These are phyloP conservation scores for Lipomyces yamanashiensis DNA, from an alignment of 805 yeast species.

Conservation along the genomic window DNA sequence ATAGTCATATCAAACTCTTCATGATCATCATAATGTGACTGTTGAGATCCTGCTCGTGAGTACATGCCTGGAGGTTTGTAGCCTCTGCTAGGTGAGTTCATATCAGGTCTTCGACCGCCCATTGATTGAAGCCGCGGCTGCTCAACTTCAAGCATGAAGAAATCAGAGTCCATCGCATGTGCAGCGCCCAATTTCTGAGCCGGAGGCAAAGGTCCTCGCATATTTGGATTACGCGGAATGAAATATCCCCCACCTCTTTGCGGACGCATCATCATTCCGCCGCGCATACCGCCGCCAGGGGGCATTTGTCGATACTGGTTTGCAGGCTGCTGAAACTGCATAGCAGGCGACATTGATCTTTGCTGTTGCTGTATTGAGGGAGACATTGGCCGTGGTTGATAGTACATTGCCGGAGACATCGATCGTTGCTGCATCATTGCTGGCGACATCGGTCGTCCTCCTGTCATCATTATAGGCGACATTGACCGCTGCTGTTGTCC, in stretches of 20 bases:
- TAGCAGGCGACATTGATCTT: conserved; percentile 9
- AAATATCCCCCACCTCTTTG: background rate
- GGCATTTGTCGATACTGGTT: background rate
- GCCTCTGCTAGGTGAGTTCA: conserved; percentile 5
- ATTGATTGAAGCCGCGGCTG: background rate
- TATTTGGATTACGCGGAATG: background rate
- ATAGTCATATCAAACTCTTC: conserved; percentile 14
- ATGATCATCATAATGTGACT: conserved; percentile 2
- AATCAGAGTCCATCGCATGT: conserved; percentile 11
- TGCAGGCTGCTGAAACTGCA: background rate
- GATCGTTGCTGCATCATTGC: conserved; percentile 3
- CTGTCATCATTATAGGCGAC: background rate
- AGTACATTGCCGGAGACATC: conserved; percentile 2
- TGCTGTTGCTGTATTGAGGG: background rate
- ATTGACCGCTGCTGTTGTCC: background rate
- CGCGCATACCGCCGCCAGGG: conserved; percentile 11
- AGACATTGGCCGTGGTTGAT: background rate
- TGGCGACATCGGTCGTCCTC: conserved; percentile 10
- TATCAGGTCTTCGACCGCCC: conserved; percentile 8
- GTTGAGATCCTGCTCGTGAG: background rate
- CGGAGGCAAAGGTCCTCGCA: background rate
- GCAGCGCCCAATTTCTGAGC: conserved; percentile 8
- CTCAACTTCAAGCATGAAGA: conserved; percentile 4
- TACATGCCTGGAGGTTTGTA: background rate
- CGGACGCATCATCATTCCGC: conserved; percentile 7